Percentiles rank a stretch among this genome's conserved stretches.
Conservation (phyloP, 352 stramenopile species). For the Detonula confervacea region DNA sequence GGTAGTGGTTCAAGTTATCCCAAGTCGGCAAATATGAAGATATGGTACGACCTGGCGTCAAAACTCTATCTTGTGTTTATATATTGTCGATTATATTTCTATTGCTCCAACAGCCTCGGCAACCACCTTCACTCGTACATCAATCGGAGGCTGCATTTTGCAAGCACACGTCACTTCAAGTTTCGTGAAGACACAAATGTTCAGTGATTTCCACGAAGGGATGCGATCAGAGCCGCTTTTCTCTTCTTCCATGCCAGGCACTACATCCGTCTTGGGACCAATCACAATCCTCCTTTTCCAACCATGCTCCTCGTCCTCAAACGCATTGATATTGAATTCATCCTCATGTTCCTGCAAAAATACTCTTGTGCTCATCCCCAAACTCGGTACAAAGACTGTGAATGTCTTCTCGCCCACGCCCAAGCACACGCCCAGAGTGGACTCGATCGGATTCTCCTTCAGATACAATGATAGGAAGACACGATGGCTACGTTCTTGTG, state of each 20-base stretch:
- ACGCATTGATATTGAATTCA: conserved; percentile 61
- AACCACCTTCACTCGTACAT: conserved; percentile 77
- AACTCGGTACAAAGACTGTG: conserved; percentile 74
- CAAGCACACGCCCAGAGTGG: conserved; percentile 70
- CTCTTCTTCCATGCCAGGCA: conserved; percentile 33
- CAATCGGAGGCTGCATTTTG: conserved; percentile 71
- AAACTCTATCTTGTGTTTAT: too few species aligned
- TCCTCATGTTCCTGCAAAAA: conserved; percentile 82
- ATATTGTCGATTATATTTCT: too few species aligned
- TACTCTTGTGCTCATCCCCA: conserved; percentile 72
- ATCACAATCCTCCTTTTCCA: conserved; percentile 69
- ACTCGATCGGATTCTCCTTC: conserved; percentile 69
- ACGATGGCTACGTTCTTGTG: conserved; percentile 81
- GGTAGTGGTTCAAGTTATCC: too few species aligned
- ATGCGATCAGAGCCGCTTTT: conserved; percentile 12
- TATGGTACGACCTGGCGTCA: too few species aligned
- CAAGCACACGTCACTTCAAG: conserved; percentile 70
- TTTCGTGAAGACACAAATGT: conserved; percentile 75
- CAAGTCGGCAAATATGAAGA: too few species aligned
- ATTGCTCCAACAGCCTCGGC: too few species aligned
- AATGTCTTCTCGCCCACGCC: conserved; percentile 82
- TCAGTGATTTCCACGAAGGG: conserved; percentile 51
- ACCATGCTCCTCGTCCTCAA: conserved; percentile 30
- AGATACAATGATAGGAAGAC: conserved; percentile 84
- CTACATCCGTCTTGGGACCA: conserved; percentile 47